These are phyloP conservation scores for Aspergillus carbonarius DNA, from an alignment of 2,329 filamentous ascomycete genomes.

Conservation along the genomic window DNA sequence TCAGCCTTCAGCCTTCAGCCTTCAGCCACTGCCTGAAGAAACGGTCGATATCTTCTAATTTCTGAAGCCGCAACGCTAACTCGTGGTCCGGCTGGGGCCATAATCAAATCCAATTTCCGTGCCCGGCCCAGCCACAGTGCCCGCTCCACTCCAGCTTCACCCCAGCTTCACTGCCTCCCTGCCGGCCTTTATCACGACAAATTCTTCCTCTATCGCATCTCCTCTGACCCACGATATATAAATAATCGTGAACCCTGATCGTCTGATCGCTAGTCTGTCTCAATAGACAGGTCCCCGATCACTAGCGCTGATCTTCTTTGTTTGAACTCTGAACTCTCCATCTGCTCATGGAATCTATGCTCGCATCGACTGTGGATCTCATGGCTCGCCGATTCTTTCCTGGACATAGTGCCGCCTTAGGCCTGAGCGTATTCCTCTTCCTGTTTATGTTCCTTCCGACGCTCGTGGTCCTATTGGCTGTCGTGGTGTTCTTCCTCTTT, in stretches of 20 bases:
- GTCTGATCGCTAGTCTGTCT: not conserved
- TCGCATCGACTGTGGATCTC: conserved; percentile 22
- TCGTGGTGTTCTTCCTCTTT: conserved; percentile 32
- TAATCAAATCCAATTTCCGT: not conserved
- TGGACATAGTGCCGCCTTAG: conserved; percentile 29
- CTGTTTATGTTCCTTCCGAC: conserved; percentile 38
- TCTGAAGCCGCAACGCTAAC: not conserved
- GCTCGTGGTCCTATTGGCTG: conserved; percentile 31
- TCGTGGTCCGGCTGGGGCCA: not conserved
- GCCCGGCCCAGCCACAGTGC: not conserved
- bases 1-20: not conserved
- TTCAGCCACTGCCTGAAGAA: not conserved
- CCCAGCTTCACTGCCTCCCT: not conserved
- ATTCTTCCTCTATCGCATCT: not conserved
- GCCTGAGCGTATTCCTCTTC: conserved; percentile 34
- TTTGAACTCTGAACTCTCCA: not conserved
- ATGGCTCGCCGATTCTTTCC: conserved; percentile 31
- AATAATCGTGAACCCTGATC: not conserved
- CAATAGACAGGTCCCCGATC: not conserved
- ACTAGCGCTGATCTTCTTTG: not conserved
- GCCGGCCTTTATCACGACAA: not conserved
- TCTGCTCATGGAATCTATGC: conserved; percentile 11
- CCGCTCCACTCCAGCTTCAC: conserved; percentile 2
- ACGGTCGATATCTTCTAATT: not conserved
- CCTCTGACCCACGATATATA: not conserved